These are phyloP conservation scores for Aspergillus steynii DNA, from an alignment of 495 filamentous ascomycete species.

Conservation along the genomic window DNA sequence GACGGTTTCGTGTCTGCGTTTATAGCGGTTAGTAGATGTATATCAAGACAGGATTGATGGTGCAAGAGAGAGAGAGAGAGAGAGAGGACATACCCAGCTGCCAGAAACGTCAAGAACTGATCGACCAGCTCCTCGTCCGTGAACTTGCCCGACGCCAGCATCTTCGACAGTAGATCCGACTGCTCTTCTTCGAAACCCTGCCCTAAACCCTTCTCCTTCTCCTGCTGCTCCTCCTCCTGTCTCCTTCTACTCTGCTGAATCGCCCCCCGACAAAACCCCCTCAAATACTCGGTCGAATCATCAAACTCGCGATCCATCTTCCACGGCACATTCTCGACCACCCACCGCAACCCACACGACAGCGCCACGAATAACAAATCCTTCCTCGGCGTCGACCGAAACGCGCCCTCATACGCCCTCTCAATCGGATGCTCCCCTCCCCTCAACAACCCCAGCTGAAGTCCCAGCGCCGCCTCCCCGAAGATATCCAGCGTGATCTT, in stretches of 20 bases:
- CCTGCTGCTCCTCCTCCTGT: too few relatives aligned
- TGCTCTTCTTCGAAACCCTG: not conserved
- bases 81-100: not conserved
- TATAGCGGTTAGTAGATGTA: too few relatives aligned
- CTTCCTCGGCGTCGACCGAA: not conserved
- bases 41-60: too few relatives aligned
- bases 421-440: not conserved
- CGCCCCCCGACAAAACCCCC: not conserved
- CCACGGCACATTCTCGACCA: not conserved
- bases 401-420: conserved; percentile 1
- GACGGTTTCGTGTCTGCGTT: too few relatives aligned
- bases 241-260: not conserved
- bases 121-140: not conserved
- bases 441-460: not conserved
- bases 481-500: not conserved
- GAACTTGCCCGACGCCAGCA: not conserved
- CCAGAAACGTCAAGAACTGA: not conserved
- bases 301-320: not conserved
- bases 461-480: not conserved
- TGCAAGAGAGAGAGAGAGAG: not conserved
- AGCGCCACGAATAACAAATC: not conserved
- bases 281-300: not conserved
- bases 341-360: not conserved
- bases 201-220: not conserved
- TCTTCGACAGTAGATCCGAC: not conserved